Evolutionary conservation across 208 protist genomes (phyloP), one percentile per base, ranked within the genome.

Genomic region (Leishmania turanica): DNA sequence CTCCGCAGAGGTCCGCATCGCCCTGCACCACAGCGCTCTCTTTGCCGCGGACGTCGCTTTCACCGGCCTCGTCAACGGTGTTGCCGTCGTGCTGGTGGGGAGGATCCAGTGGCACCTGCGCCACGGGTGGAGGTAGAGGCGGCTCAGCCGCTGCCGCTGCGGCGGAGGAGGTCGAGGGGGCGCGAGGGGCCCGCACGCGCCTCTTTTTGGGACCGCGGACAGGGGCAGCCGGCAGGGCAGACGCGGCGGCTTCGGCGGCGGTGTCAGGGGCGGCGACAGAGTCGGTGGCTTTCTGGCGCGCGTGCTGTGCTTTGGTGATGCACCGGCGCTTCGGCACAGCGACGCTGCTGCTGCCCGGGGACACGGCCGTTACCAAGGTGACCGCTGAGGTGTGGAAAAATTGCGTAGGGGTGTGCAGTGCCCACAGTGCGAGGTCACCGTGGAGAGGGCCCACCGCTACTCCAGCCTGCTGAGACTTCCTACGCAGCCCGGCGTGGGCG

Each of bases 291-390:
- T 77, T 45, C 74, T 37, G 76, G 1, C 81, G 81, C 1, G 64
- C 78, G 17, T 45, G 73, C 37, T 62, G 71, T 19, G 82, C 82
- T 31, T 80, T 86, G 24, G 82, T 80, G 56, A 86, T 82, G 72
- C 78, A 79, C 21, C 74, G 82, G 34, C 74, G 77, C 78, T 79
- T 82, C 19, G 78, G 47, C 34, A 31, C 34, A 71, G 83, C 27
- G n/a, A 6, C 45, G 51, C 66, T 72, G 53, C 58, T 21, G 40
- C 56, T 65, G 19, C 74, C 56, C 47, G 78, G 70, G 17, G 51
- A 24, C 60, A 31, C 6, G n/a, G 78, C 13, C 47, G 72, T 53
- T 11, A 73, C 69, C 8, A 31, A 45, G 31, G 42, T 13, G 11
- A 54, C 34, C 17, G 69, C 24, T 5, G 82, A 82, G 24, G 66